These are phyloP conservation scores for Lepidium aucheri DNA, from an alignment of 345 rosid species.

Conservation along the genomic window DNA sequence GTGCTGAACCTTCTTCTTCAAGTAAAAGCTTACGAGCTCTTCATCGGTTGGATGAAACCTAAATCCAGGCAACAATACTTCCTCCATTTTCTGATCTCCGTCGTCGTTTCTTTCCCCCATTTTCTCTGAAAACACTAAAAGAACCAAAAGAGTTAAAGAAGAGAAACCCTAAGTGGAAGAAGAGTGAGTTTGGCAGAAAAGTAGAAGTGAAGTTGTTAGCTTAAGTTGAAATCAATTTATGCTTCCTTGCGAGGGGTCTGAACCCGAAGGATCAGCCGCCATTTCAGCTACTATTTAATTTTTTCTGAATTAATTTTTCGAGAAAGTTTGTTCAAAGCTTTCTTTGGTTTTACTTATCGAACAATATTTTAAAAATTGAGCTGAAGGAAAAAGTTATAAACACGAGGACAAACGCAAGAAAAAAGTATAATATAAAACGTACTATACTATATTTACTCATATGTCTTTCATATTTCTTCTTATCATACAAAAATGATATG, in stretches of 20 bases:
- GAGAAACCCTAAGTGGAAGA: slow-evolving; percentile 10
- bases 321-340: slow-evolving; percentile 22
- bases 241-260: slow-evolving; percentile 69
- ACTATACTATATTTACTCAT: neutral
- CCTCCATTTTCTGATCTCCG: slow-evolving; percentile 49
- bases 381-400: slow-evolving; percentile 10
- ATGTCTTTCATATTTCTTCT: neutral
- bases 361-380: neutral
- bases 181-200: slow-evolving; percentile 11
- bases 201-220: slow-evolving; percentile 26
- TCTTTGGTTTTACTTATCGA: neutral
- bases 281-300: slow-evolving; percentile 56
- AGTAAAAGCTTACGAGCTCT: slow-evolving; percentile 80
- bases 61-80: slow-evolving; percentile 74
- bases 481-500: neutral
- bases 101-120: slow-evolving; percentile 45
- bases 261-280: slow-evolving; percentile 94
- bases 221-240: slow-evolving; percentile 54
- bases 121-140: neutral
- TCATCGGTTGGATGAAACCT: slow-evolving; percentile 94
- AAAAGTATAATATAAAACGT: neutral
- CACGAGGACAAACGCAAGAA: slow-evolving; percentile 9
- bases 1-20: slow-evolving; percentile 70
- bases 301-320: slow-evolving; percentile 30
- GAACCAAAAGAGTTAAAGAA: neutral